Evolutionary conservation across 2,329 filamentous ascomycete genomes (phyloP).

Genomic region (Verticillium alfalfae): DNA sequence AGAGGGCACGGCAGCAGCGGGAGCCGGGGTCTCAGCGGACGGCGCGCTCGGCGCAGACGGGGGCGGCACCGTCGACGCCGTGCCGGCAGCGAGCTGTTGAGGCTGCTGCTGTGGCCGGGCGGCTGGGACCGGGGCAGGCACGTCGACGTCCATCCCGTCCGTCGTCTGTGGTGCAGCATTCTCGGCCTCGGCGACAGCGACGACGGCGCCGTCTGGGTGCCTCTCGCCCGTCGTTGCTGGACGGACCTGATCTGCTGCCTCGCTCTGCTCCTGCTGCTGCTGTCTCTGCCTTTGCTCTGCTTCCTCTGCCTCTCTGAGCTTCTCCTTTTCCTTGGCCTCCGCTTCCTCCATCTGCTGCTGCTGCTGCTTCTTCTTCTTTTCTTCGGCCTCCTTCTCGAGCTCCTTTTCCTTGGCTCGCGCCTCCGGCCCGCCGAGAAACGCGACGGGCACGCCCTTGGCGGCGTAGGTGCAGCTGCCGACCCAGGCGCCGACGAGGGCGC

Average conservation of each 20-base stretch:
- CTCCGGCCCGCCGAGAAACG: constrained; percentile 47
- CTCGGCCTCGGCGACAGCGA: background rate
- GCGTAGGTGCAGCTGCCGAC: constrained; percentile 62
- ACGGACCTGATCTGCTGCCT: no score
- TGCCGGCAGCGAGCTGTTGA: background rate
- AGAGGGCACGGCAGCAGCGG: background rate
- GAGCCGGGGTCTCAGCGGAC: background rate
- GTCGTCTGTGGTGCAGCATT: background rate
- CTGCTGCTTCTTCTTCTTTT: background rate
- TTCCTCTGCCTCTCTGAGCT: background rate
- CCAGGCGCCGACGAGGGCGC: constrained; percentile 74
- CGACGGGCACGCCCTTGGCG: constrained; percentile 71
- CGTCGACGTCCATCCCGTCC: background rate
- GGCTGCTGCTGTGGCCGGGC: background rate
- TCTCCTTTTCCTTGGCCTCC: background rate
- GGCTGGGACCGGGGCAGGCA: background rate
- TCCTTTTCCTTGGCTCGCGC: constrained; percentile 7
- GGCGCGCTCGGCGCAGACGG: background rate
- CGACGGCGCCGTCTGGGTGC: no score
- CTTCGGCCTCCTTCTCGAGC: background rate
- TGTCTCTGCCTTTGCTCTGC: no score
- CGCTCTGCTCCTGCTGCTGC: no score
- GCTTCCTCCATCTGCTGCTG: background rate
- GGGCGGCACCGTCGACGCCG: background rate
- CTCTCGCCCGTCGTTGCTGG: no score